These are phyloP conservation scores for Hyphodiscus hymeniophilus DNA, from an alignment of 495 filamentous ascomycete species.

Conservation along the genomic window DNA sequence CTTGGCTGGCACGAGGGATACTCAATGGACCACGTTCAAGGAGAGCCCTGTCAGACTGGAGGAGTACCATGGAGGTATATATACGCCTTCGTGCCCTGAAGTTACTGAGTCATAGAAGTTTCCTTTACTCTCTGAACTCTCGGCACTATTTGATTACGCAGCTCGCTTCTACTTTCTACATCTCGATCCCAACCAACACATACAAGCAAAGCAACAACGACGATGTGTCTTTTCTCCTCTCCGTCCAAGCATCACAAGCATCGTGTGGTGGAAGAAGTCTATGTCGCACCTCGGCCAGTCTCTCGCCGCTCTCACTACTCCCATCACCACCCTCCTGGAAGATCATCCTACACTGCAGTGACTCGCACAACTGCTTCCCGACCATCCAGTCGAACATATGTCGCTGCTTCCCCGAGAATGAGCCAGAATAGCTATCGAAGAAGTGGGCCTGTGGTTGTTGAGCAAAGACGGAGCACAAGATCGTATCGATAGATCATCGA, in stretches of 20 bases:
- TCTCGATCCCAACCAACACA: background rate
- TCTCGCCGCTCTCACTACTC: slow-evolving; percentile 14
- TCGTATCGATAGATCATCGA: slow-evolving; percentile 11
- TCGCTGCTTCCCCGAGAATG: slow-evolving; percentile 9
- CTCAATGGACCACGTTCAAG: background rate
- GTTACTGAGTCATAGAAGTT: background rate
- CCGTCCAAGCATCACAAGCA: slow-evolving; percentile 7
- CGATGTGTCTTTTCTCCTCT: slow-evolving; percentile 20
- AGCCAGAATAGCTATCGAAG: slow-evolving; percentile 19
- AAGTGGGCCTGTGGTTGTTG: slow-evolving; percentile 15
- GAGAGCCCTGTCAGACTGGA: slow-evolving; percentile 1
- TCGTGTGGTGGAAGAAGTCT: slow-evolving; percentile 14
- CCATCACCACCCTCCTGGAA: background rate
- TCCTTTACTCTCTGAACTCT: no score
- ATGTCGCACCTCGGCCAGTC: slow-evolving; percentile 16
- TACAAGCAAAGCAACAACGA: background rate
- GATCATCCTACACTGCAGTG: slow-evolving; percentile 18
- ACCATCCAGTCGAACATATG: slow-evolving; percentile 6
- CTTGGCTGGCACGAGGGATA: slow-evolving; percentile 2
- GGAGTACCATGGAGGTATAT: slow-evolving; percentile 1
- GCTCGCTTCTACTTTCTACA: background rate
- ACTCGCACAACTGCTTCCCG: slow-evolving; percentile 9
- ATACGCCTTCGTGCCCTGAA: background rate
- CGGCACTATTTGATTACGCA: background rate
- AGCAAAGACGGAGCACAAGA: slow-evolving; percentile 12